Evolutionary conservation across 1,284 basidiomycete species (phyloP), one percentile per base, ranked within the genome.

Genomic region (Pseudozyma sp.): DNA sequence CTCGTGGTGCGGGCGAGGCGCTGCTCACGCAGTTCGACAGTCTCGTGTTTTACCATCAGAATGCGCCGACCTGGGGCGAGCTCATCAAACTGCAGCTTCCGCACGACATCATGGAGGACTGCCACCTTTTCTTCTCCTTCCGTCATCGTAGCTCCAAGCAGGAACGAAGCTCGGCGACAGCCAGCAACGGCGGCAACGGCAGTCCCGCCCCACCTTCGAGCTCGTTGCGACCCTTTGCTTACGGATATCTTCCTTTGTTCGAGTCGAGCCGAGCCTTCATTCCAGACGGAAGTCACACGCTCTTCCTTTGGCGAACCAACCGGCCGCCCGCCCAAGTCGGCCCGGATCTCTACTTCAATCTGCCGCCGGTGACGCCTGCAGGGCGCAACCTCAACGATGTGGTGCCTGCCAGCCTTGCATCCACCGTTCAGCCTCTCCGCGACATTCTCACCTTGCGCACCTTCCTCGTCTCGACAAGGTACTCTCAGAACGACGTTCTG

Each of bases 101-200:
- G 9, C 86, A 88, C 33, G 87, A 90, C 6, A 88, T 89, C 7
- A 88, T 90, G 51, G 90, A 91, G 29, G 88, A 90, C 51, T 95
- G 92, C 88, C 96, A 98, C 81, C 86, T 99, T 13, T 97, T 95
- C 87, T 93, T 98, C 86, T 93, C 93, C 0, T 95, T 98, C 85
- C 90, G 93, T 24, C 91, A 94, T 76, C 91, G 94, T 19, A 88
- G 86, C 56, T 88, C 88, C 13, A 86, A 84, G 81, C 42, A 80
- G 44, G 80, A 82, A 31, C 62, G 70, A 9, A 60, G 67, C 6
- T 57, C 65, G 13, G 53, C 53, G 14, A 48, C 59, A n/a, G 42
- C 37, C 17, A 55, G 43, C 47, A 65, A 62, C 16, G 71, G 62
- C 42, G 39, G 40, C 2, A 31, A 64, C n/a, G 42, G 34, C 3